Conservation (phyloP, 2,329 filamentous ascomycete species). For the Sphaerostilbella broomeana region DNA sequence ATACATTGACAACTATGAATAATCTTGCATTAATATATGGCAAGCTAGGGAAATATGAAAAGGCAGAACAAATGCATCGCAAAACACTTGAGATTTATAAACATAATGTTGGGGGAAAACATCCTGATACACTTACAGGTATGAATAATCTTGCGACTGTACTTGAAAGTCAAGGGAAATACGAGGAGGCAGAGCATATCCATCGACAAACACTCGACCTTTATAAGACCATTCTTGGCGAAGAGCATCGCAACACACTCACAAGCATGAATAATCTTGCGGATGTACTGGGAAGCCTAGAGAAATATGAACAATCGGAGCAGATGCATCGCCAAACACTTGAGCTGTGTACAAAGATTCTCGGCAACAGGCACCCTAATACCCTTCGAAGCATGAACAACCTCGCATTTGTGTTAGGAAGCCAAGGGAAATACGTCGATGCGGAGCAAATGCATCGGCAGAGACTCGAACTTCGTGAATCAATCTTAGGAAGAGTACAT, state of each 20-base stretch:
- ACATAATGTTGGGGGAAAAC: not conserved
- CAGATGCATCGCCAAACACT: not conserved
- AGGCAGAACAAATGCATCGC: not conserved
- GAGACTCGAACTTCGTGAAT: not conserved
- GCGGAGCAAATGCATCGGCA: not conserved
- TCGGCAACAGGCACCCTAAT: not conserved
- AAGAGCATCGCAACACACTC: not conserved
- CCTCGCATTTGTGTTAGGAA: not conserved
- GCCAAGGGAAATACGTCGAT: not conserved
- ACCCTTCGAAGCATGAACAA: not conserved
- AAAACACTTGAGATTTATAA: not conserved
- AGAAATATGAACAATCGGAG: not conserved
- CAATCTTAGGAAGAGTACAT: not conserved
- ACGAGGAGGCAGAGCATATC: not conserved
- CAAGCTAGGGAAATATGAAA: not conserved
- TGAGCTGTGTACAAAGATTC: too few relatives aligned
- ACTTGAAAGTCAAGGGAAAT: not conserved
- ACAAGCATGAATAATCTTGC: not conserved
- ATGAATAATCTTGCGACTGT: conserved; percentile 2
- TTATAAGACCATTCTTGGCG: not conserved
- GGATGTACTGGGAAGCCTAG: too few relatives aligned
- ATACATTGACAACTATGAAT: conserved; percentile 3
- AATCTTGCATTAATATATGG: not conserved
- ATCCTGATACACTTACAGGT: conserved; percentile 3
- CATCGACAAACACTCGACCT: not conserved